Evolutionary conservation across 176 grass and related monocot genomes (phyloP).

Genomic region (Elaeis guineensis): DNA sequence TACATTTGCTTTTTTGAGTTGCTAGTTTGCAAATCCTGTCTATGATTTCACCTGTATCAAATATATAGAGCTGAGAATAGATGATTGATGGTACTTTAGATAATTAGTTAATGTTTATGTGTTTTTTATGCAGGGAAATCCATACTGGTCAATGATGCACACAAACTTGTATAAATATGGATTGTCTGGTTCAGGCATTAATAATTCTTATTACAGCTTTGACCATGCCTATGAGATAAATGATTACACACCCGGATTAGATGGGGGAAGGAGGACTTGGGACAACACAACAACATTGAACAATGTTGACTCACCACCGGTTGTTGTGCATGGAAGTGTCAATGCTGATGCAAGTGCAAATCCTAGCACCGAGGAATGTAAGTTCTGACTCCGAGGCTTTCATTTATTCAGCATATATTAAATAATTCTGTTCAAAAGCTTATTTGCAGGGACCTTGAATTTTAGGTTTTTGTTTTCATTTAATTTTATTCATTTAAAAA

Average conservation of each 20-base stretch:
- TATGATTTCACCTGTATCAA: no score
- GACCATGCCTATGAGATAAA: constrained; percentile 59
- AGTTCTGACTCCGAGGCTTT: constrained; percentile 23
- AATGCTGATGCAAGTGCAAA: constrained; percentile 34
- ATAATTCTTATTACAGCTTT: constrained; percentile 57
- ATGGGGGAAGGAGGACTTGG: constrained; percentile 65
- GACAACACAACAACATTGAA: constrained; percentile 48
- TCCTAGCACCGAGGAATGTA: constrained; percentile 60
- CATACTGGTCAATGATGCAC: constrained; percentile 90
- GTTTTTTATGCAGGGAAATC: constrained; percentile 46
- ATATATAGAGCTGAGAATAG: no score
- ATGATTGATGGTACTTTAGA: no score
- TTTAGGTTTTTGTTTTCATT: no score
- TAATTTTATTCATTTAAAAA: no score
- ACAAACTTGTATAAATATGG: constrained; percentile 87
- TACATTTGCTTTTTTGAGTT: no score
- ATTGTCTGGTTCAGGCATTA: constrained; percentile 50
- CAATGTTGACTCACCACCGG: constrained; percentile 32
- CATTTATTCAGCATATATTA: no score
- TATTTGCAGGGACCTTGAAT: no score
- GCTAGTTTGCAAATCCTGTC: no score
- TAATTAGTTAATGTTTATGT: neutral
- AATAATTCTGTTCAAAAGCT: no score
- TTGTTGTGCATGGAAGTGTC: constrained; percentile 32
- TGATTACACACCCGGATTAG: constrained; percentile 61